Conservation (phyloP, 208 protist species). For the Crithidia acanthocephali region DNA sequence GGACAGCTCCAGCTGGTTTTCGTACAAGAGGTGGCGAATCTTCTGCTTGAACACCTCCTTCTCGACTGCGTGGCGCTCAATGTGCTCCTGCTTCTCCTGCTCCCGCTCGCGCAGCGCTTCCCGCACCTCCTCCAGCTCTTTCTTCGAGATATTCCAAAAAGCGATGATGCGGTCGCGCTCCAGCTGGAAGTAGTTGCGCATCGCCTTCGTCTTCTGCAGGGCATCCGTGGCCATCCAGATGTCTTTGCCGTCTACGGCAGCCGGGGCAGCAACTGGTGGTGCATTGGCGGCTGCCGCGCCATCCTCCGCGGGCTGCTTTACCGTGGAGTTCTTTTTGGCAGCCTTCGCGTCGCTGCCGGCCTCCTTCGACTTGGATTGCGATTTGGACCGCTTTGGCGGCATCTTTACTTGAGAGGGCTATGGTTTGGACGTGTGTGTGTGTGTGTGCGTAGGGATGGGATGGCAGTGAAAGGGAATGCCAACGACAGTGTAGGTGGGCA, state of each 20-base stretch:
- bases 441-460: too few relatives aligned
- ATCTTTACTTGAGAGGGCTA: constrained; percentile 10
- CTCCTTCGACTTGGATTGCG: constrained; percentile 22
- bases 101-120: constrained; percentile 89
- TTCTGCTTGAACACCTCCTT: constrained; percentile 98
- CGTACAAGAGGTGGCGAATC: constrained; percentile 96
- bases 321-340: constrained; percentile 18
- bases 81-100: constrained; percentile 92
- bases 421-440: too few relatives aligned
- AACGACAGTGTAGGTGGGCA: too few relatives aligned
- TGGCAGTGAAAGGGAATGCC: too few relatives aligned
- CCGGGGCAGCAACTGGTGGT: constrained; percentile 24
- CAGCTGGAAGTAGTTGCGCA: constrained; percentile 98
- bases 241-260: constrained; percentile 64
- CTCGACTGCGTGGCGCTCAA: constrained; percentile 95
- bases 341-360: constrained; percentile 7
- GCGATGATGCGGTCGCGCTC: constrained; percentile 96
- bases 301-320: background rate
- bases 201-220: constrained; percentile 93
- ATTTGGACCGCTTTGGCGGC: constrained; percentile 43
- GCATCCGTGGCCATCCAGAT: constrained; percentile 91
- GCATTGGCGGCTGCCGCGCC: constrained; percentile 18
- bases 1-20: constrained; percentile 94
- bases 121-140: constrained; percentile 89
- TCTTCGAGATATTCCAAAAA: constrained; percentile 96